These are phyloP conservation scores for Kazachstania kunashirensis DNA, from an alignment of 805 yeast species.

Conservation along the genomic window DNA sequence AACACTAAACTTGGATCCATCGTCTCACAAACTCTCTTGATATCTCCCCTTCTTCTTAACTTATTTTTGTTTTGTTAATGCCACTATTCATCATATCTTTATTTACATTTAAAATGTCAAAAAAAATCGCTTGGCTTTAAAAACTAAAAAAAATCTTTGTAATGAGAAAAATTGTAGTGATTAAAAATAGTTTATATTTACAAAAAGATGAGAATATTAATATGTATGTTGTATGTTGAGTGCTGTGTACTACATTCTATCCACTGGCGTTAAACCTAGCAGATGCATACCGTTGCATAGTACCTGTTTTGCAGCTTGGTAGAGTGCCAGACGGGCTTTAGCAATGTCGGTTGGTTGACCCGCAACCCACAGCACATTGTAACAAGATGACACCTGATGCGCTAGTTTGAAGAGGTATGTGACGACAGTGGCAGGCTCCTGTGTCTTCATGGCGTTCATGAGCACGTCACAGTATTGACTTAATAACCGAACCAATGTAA, in stretches of 20 bases:
- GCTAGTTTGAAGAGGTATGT: slow-evolving; percentile 86
- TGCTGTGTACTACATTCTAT: slow-evolving; percentile 97
- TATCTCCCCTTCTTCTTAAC: too few species aligned
- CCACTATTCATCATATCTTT: too few species aligned
- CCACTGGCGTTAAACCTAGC: slow-evolving; percentile 91
- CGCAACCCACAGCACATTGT: slow-evolving; percentile 91
- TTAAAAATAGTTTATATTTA: too few species aligned
- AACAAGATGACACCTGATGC: slow-evolving; percentile 96
- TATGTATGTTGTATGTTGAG: too few species aligned
- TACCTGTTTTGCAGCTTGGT: slow-evolving; percentile 80
- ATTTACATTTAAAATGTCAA: too few species aligned
- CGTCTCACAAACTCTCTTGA: too few species aligned
- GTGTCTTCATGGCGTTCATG: slow-evolving; percentile 69
- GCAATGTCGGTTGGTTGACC: slow-evolving; percentile 86
- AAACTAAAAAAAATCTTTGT: too few species aligned
- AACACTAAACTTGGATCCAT: slow-evolving; percentile 89
- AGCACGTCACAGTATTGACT: slow-evolving; percentile 87
- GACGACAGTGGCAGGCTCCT: slow-evolving; percentile 88
- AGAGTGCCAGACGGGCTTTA: slow-evolving; percentile 81
- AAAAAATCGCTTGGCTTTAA: too few species aligned
- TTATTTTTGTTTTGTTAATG: too few species aligned
- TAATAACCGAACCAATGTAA: slow-evolving; percentile 59
- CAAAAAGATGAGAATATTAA: background rate
- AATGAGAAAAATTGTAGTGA: too few species aligned
- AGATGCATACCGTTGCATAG: slow-evolving; percentile 79